Evolutionary conservation across 306 rosid species (phyloP), one percentile per base, ranked within the genome.

Genomic region (Oemleria cerasiformis): DNA sequence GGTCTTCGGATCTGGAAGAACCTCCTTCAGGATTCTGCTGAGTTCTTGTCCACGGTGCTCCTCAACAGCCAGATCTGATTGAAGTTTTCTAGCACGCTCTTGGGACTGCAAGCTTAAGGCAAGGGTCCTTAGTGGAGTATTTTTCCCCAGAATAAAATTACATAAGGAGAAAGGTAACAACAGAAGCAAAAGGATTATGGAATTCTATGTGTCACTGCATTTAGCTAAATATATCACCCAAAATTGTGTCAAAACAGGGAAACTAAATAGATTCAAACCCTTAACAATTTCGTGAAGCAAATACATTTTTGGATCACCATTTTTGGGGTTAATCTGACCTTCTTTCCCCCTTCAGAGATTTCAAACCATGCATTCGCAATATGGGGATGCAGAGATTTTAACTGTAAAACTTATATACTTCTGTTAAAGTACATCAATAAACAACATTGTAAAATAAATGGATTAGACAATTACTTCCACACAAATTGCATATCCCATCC

Each of bases 11-110:
- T 82, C 90, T 51, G 91, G 97, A 76, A 94, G 87, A 70, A 87
- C 88, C 80, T 93, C 98, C 78, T 85, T 86, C 85, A 94, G 79
- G 63, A 94, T 94, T 87, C 95, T 83, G 79, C 89, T 88, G 65
- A 94, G 83, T 83, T 94, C 98, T 60, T 71, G 87, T 57, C 73
- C 92, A 67, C 92, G 94, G 40, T 86, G 89, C 67, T 94, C 98
- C 83, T 94, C 98, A 53, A 89, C 91, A 65, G 96, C 96, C 77
- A 94, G 82, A 75, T 94, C 97, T 70, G 88, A 90, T 69, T 80
- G 80, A 62, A 94, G 95, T 86, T 78, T 82, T 85, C 91, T 89
- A 53, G 96, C 89, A 21, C 91, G 89, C 42, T 91, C 97, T 16
- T 79, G 85, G 59, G 98, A 89, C 97, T 94, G 88, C 78, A 83